Base-by-base conservation (phyloP, 2,329 filamentous ascomycete genomes). In the Alternaria sp. region DNA sequence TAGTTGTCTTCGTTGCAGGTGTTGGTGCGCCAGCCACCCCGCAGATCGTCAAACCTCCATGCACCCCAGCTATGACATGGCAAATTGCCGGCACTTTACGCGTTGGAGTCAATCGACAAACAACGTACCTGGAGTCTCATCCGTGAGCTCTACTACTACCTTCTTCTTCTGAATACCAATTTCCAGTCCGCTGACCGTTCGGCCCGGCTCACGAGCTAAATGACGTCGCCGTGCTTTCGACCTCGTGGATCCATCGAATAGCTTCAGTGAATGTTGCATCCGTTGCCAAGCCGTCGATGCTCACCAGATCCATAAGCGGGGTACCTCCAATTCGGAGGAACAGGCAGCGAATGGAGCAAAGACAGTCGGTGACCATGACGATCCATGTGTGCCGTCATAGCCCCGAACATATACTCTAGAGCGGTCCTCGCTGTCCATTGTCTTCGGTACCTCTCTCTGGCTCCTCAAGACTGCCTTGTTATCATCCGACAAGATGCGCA, bases 241-340 rank as follows among this genome's bases (percentile, higher is more conserved):
- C 51, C 47, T 51, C 53, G 59, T 61, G 44, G 56, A 43, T 53
- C 58, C 60, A 23, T 56, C 43, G 61, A 21, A 71, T 67, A 67
- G 61, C 70, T 71, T 73, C 67, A 67, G 47, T 44, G 60, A 59
- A 63, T 37, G 68, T 71, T 70, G 70, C 71, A 76, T 77, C 68
- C 61, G 63, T 65, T 55, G 53, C 60, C 50, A 58, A 65, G 55
- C 59, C 54, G 41, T 62, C 14, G 55, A 65, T 68, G 68, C 58
- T 60, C 62, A 68, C 69, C 65, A 58, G 67, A 70, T 73, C 69
- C 70, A 67, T 69, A 65, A 55, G 77, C 75, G 77, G 76, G 76
- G 77, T 75, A 74, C 47, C 64, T 64, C 49, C 64, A 73, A 73
- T 61, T 64, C 66, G 59, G 61, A 71, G 64, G 58, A 57, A 66